phyloP scores from a whole-genome alignment of 2,329 filamentous ascomycete genomes.

The Phoma sp. region DNA sequence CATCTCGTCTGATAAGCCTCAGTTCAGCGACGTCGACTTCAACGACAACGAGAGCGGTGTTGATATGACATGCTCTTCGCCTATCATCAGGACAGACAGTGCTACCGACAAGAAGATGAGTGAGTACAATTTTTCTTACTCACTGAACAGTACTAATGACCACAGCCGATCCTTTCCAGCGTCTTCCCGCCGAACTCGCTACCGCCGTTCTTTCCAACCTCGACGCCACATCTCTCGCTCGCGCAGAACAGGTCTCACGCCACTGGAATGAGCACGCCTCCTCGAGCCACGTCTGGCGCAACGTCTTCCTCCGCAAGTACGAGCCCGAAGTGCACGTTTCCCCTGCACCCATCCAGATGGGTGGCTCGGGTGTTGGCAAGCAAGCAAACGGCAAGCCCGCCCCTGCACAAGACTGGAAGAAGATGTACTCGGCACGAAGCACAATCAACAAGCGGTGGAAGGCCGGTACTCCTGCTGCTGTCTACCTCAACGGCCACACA shows the following conservation, averaged over 20 bases:
- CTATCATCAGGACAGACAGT: constrained; percentile 42
- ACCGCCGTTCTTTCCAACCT: constrained; percentile 67
- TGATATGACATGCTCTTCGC: constrained; percentile 47
- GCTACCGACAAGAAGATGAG: constrained; percentile 45
- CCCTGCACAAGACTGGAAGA: constrained; percentile 77
- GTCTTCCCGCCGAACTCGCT: constrained; percentile 66
- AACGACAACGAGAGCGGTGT: constrained; percentile 50
- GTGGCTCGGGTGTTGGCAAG: constrained; percentile 62
- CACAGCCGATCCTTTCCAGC: constrained; percentile 59
- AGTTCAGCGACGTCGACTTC: constrained; percentile 31
- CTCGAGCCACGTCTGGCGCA: constrained; percentile 67
- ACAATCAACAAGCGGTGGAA: constrained; percentile 83
- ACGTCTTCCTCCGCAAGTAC: constrained; percentile 66
- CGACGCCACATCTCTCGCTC: constrained; percentile 63
- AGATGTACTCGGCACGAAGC: constrained; percentile 79
- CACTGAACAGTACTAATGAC: constrained; percentile 15
- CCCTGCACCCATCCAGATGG: constrained; percentile 58
- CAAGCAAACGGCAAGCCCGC: constrained; percentile 56
- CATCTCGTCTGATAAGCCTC: constrained; percentile 23
- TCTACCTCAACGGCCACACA: constrained; percentile 91
- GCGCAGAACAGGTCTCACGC: constrained; percentile 63
- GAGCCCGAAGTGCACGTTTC: constrained; percentile 54
- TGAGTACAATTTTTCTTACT: too few species aligned
- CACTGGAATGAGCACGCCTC: constrained; percentile 64
- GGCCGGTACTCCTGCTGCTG: constrained; percentile 76